phyloP scores from a whole-genome alignment of 352 stramenopile genomes.

The Globisporangium cederbergense region DNA sequence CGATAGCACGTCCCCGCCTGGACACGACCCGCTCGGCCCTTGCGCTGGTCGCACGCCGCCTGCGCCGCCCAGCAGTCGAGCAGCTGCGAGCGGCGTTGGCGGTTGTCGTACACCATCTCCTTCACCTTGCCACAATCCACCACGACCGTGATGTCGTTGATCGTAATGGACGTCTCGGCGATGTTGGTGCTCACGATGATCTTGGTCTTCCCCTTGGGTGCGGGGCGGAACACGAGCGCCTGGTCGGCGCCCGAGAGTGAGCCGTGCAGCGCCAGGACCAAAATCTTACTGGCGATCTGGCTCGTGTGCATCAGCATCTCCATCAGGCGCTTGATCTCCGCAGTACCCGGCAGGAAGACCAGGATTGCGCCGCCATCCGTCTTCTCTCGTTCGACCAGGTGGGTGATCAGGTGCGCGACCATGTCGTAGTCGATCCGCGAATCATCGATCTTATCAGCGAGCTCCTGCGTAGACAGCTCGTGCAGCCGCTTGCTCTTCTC shows the following conservation, averaged over 20 bases:
- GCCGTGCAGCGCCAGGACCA: slow-evolving; percentile 71
- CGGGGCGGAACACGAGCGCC: slow-evolving; percentile 63
- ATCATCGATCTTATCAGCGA: slow-evolving; percentile 84
- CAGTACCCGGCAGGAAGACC: slow-evolving; percentile 78
- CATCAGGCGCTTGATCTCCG: slow-evolving; percentile 79
- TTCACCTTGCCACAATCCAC: slow-evolving; percentile 87
- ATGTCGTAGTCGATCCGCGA: slow-evolving; percentile 93
- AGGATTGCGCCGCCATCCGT: slow-evolving; percentile 58
- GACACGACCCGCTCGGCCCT: slow-evolving; percentile 79
- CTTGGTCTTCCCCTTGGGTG: slow-evolving; percentile 68
- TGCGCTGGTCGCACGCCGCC: slow-evolving; percentile 79
- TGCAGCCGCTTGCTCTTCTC: slow-evolving; percentile 27
- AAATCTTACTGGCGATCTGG: slow-evolving; percentile 35
- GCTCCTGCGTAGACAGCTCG: slow-evolving; percentile 37
- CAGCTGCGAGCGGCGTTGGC: slow-evolving; percentile 66
- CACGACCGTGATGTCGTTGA: slow-evolving; percentile 85
- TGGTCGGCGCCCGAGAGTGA: slow-evolving; percentile 74
- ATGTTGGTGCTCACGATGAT: slow-evolving; percentile 88
- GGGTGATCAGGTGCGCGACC: slow-evolving; percentile 77
- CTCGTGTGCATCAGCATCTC: slow-evolving; percentile 54
- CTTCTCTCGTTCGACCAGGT: slow-evolving; percentile 46
- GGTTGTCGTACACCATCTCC: slow-evolving; percentile 85
- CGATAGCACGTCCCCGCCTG: slow-evolving; percentile 75
- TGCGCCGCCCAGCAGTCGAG: slow-evolving; percentile 80
- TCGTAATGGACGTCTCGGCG: slow-evolving; percentile 88